phyloP scores from a whole-genome alignment of 2,329 filamentous ascomycete genomes.

The Chrysosporium queenslandicum region DNA sequence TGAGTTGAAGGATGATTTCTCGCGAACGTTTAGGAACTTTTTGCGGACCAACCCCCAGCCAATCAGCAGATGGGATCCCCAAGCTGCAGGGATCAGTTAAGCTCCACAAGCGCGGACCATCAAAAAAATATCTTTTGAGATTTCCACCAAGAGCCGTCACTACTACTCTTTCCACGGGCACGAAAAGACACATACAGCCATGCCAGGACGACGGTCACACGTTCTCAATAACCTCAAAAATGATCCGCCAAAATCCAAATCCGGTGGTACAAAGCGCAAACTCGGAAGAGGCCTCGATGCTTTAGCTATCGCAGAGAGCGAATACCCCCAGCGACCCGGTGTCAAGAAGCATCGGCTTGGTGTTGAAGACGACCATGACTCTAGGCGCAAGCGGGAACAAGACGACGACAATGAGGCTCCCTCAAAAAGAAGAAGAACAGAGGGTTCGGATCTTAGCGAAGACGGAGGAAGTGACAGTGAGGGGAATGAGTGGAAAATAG shows the following conservation, averaged over 20 bases:
- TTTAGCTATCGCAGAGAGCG: conserved; percentile 53
- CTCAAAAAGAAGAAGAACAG: conserved; percentile 38
- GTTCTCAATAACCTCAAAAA: conserved; percentile 31
- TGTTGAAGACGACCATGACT: conserved; percentile 42
- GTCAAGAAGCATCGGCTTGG: conserved; percentile 51
- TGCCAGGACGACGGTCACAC: conserved; percentile 36
- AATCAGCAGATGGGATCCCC: neutral
- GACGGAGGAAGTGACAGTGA: conserved; percentile 76
- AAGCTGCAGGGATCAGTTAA: neutral
- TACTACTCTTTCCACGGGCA: too few species aligned
- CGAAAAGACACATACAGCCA: conserved; percentile 19
- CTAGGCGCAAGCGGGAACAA: conserved; percentile 32
- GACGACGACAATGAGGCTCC: conserved; percentile 25
- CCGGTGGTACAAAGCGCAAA: conserved; percentile 36
- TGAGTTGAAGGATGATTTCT: neutral
- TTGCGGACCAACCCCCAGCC: conserved; percentile 5
- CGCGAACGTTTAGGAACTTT: neutral
- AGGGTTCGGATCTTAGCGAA: conserved; percentile 43
- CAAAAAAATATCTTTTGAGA: conserved; percentile 1
- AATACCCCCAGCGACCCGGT: conserved; percentile 44
- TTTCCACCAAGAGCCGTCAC: neutral
- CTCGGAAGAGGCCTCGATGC: conserved; percentile 47
- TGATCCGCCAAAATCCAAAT: conserved; percentile 33
- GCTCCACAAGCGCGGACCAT: neutral
- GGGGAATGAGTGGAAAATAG: conserved; percentile 75